Base-by-base conservation (phyloP, 108 stramenopile species). In the Skeletonema marinoi region DNA sequence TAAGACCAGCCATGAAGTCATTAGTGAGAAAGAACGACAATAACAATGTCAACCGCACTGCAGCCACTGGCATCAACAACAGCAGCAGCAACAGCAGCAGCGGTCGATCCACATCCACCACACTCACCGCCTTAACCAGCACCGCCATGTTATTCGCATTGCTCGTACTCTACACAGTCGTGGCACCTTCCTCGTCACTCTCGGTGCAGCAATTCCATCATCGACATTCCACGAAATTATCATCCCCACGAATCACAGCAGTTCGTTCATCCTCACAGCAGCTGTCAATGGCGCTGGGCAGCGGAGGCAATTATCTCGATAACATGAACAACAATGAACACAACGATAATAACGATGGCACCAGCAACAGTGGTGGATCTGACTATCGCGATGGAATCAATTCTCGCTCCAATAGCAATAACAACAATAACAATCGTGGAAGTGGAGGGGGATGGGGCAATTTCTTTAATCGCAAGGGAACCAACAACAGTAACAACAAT, bases 251-350 rank as follows among this genome's bases (percentile, higher is more conserved):
- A 56, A 56, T 19, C 4, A 19, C 51, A n/a, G n/a, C n/a, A n/a
- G n/a, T n/a, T n/a, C n/a, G n/a, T n/a, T 46, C 44, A 8, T 1
- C 51, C 19, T 21, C 51, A 1, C 54, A 56, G n/a, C n/a, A n/a
- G 21, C 13, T 70, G 33, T 54, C 50, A 16, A 70, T 70, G 70
- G 54, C 54, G 10, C 32, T 39, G 29, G 59, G 19, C 51, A 60
- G 9, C n/a, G 73, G 65, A 1, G 46, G 46, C 6, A 74, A 74
- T 16, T 74, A 74, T 46, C 65, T 74, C 7, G 73, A 74, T 14
- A 41, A 65, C 35, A 74, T 74, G 4, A 64, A 48, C 46, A 54
- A 29, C 31, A 50, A 58, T 31, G 19, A 71, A 11, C 32, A 36
- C 29, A 42, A 35, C 32, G 38, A 38, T 25, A 16, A 59, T 46